phyloP scores from a whole-genome alignment of 352 stramenopile genomes.

The Blastocystis sp. region DNA sequence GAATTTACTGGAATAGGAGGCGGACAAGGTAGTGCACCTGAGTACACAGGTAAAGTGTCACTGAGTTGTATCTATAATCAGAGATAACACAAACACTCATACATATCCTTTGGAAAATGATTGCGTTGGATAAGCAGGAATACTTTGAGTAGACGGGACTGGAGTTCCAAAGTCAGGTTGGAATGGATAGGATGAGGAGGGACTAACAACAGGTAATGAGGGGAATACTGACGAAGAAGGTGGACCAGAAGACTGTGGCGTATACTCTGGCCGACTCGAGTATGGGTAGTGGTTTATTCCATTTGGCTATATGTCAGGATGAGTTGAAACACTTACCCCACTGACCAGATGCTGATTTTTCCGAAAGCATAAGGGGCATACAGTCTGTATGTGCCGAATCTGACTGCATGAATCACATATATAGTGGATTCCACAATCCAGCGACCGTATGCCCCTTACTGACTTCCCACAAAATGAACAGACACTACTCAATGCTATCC shows the following conservation, averaged over 20 bases:
- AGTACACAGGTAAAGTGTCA: neutral
- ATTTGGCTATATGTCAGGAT: neutral
- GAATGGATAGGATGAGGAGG: neutral
- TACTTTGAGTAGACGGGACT: neutral
- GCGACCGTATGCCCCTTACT: neutral
- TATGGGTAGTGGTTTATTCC: neutral
- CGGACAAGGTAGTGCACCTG: neutral
- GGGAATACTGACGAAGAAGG: neutral
- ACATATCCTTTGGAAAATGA: neutral
- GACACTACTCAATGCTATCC: slow-evolving; percentile 37
- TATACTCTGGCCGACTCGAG: neutral
- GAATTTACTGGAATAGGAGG: neutral
- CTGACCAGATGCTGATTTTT: neutral
- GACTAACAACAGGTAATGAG: neutral
- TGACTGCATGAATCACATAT: slow-evolving; percentile 29
- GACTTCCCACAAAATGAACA: slow-evolving; percentile 58
- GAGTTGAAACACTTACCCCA: neutral
- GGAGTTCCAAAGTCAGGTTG: neutral
- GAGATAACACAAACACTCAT: neutral
- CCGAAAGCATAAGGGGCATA: slow-evolving; percentile 23
- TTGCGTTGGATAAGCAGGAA: neutral
- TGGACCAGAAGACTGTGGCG: neutral
- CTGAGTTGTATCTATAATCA: neutral
- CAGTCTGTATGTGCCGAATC: neutral
- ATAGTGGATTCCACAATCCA: slow-evolving; percentile 55